Conservation (phyloP, 176 grass and related monocot species). For the Alloteropsis semialata region DNA sequence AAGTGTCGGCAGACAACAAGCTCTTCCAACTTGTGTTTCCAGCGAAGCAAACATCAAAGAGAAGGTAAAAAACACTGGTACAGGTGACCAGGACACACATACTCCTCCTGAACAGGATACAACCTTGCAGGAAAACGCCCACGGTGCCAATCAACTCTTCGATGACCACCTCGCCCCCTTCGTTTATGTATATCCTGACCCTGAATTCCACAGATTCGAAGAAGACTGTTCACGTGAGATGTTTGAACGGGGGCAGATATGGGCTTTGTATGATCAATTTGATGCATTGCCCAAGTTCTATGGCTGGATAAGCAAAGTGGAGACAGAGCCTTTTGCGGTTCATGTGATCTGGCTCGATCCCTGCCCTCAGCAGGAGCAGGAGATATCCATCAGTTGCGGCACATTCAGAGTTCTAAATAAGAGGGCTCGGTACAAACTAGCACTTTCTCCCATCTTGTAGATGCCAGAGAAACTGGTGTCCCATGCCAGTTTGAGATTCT, state of each 20-base stretch:
- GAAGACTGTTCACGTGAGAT: conserved; percentile 31
- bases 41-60: conserved; percentile 27
- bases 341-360: conserved; percentile 79
- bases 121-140: conserved; percentile 10
- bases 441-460: conserved; percentile 72
- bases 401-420: conserved; percentile 44
- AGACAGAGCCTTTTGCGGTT: conserved; percentile 45
- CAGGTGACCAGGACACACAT: conserved; percentile 4
- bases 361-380: conserved; percentile 34
- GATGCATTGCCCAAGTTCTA: conserved; percentile 78
- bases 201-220: conserved; percentile 69
- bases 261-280: conserved; percentile 73
- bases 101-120: conserved; percentile 12
- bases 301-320: conserved; percentile 79
- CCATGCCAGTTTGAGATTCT: conserved; percentile 43
- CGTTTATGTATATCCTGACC: conserved; percentile 49
- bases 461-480: neutral
- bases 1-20: conserved; percentile 9
- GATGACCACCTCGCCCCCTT: neutral
- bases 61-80: conserved; percentile 20
- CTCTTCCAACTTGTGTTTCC: conserved; percentile 12
- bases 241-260: conserved; percentile 75
- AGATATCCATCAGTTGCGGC: conserved; percentile 61
- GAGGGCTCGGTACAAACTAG: conserved; percentile 24
- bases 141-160: neutral